phyloP scores from a whole-genome alignment of 1,139 yeast species.

The Pneumocystis murina region DNA sequence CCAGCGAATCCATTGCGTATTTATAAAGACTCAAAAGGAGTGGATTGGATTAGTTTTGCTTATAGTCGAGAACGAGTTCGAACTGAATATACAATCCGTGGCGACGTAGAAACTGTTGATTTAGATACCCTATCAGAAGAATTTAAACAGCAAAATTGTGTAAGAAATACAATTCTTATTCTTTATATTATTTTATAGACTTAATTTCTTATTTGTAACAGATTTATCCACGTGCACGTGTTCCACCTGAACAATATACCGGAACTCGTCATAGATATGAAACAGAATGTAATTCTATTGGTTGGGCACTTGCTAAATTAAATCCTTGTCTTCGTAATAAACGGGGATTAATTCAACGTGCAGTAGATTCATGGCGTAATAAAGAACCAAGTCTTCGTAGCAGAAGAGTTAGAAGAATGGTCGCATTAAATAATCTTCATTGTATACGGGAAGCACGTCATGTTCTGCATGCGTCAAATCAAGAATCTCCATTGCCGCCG shows the following conservation, averaged over 20 bases:
- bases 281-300: slow-evolving; percentile 33
- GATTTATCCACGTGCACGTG: slow-evolving; percentile 33
- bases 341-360: slow-evolving; percentile 35
- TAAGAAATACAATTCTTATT: slow-evolving; percentile 1
- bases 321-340: slow-evolving; percentile 30
- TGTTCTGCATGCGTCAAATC: background rate
- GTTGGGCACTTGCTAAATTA: slow-evolving; percentile 31
- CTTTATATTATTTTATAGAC: background rate
- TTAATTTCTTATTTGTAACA: background rate
- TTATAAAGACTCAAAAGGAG: slow-evolving; percentile 22
- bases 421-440: background rate
- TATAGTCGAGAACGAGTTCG: slow-evolving; percentile 24
- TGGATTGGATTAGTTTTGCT: slow-evolving; percentile 26
- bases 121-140: slow-evolving; percentile 19
- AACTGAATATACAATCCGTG: slow-evolving; percentile 23
- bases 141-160: slow-evolving; percentile 30
- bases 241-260: slow-evolving; percentile 27
- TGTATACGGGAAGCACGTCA: background rate
- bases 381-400: slow-evolving; percentile 29
- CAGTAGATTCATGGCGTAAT: slow-evolving; percentile 37
- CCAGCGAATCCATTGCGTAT: slow-evolving; percentile 18
- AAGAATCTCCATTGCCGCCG: background rate
- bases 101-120: slow-evolving; percentile 24
- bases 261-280: slow-evolving; percentile 35
- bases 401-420: slow-evolving; percentile 24